Evolutionary conservation across 495 filamentous ascomycete genomes (phyloP), one percentile per base, ranked within the genome.

Genomic region (Apodospora peruviana): DNA sequence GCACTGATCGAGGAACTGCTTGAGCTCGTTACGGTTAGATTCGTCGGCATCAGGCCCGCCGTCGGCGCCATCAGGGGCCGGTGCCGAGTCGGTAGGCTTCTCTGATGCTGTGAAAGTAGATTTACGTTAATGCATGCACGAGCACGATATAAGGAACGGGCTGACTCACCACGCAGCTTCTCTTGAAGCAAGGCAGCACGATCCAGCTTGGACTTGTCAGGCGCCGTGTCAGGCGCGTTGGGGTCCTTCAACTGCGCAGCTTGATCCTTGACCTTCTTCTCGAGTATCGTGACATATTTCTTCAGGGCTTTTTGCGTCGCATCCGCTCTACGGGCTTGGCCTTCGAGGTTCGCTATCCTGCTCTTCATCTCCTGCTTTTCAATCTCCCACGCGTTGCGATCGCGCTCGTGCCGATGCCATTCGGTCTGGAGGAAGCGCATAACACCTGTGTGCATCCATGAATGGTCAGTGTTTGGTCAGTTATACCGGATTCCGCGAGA

Each of bases 341-440:
- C 93, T 63, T 98, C 93, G 52, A 96, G 76, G 60, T 86, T 84
- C n/a, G 91, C 93, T 69, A 98, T 96, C 65, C 91, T 84, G 53
- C 87, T 90, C 70, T 96, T 97, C 93, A 98, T 98, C 74, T 97
- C 93, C 51, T 94, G 93, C 61, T 88, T 83, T 70, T 98, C 93
- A 63, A 98, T 98, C 61, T 97, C 93, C 93, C 93, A 99, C 18
- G 88, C 86, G 67, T 99, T 99, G 58, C 94, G 85, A 59, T 96
- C 94, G 70, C 93, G 87, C 67, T 99, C 93, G 61, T 97, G 91
- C 54, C 88, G 84, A 67, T 99, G 94, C 93, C 93, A 97, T 80
- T 99, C 93, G 29, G 91, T 91, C 73, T 97, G 94, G 27, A 99
- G 83, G 67, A 97, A 97, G 65, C 93, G 90, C 93, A 99, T 99